These are phyloP conservation scores for Basidiobolus meristosporus DNA, from an alignment of 371 early-diverging fungal species.

Conservation along the genomic window DNA sequence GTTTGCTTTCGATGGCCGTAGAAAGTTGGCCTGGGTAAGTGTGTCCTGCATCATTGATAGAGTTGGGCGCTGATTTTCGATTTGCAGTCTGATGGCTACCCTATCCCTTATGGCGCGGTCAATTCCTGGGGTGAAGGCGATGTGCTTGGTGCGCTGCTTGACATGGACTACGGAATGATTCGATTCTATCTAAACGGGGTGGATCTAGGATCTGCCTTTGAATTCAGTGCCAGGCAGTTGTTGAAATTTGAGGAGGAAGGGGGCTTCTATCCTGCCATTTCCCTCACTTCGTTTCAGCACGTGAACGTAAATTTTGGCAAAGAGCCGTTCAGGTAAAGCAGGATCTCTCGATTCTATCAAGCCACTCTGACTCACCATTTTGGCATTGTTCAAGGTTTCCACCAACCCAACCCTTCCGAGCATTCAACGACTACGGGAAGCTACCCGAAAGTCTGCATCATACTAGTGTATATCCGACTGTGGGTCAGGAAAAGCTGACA, in stretches of 20 bases:
- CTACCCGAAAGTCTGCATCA: too few species aligned
- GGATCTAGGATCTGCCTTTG: constrained; percentile 1
- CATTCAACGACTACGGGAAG: constrained; percentile 1
- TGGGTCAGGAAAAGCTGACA: too few species aligned
- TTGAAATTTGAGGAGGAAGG: constrained; percentile 2
- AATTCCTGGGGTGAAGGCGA: not conserved
- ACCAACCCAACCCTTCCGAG: not conserved
- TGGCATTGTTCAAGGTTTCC: not conserved
- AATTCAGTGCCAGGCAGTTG: constrained; percentile 1
- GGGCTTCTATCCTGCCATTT: constrained; percentile 3
- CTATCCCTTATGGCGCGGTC: not conserved
- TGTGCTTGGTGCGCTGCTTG: constrained; percentile 3
- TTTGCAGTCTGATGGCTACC: not conserved
- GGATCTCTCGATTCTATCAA: not conserved
- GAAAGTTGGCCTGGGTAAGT: constrained; percentile 1
- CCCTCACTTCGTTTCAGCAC: constrained; percentile 5
- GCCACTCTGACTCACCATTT: not conserved
- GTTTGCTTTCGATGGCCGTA: not conserved
- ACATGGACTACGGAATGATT: constrained; percentile 1
- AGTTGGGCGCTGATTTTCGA: not conserved
- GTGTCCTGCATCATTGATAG: too few species aligned
- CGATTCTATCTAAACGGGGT: constrained; percentile 4
- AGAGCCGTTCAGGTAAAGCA: constrained; percentile 3
- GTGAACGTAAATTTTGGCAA: constrained; percentile 3
- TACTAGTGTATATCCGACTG: too few species aligned